Evolutionary conservation across 805 yeast species (phyloP), one percentile per base, ranked within the genome.

Genomic region (Spathaspora girioi): DNA sequence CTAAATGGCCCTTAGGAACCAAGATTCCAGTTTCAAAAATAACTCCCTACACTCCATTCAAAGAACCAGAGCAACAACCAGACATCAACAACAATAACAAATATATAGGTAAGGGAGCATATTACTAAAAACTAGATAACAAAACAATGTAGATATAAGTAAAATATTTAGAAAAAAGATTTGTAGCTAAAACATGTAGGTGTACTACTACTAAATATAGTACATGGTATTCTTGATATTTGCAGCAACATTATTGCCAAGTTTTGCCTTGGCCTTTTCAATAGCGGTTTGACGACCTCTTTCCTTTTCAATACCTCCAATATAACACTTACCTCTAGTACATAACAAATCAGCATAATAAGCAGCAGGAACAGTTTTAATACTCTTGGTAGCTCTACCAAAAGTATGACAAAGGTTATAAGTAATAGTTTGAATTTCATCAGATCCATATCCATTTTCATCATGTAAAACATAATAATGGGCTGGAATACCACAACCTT

Each of bases 1-100:
- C 70, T n/a, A 72, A 70, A 54, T 74, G 78, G 78, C 79, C 79
- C 1, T 46, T 70, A 38, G 78, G 78, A 0, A 53, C 64, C 9
- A 63, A 61, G 43, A 69, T 74, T 10, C 78, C 78, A 1, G 63
- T 65, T 3, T 59, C 66, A 15, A 57, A 57, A 3, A 56, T 71
- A 4, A 55, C 52, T 1, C 55, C 64, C 5, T 73, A 53, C 48
- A 40, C 48, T 2, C 74, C 75, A n/a, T 26, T 48, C 15, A 15
- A 32, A 17, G 38, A 44, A 44, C 29, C 18, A 9, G 31, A n/a
- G 26, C 26, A 47, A 10, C 40, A 35, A n/a, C 7, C 17, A 1
- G 19, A 20, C 26, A 23, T 4, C 26, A 23, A 23, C 6, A 23
- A 23, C 20, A 11, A 44, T 8, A 32, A 43, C 10, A 50, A 43